Percentiles rank a stretch among this genome's conserved stretches.
phyloP scores from a whole-genome alignment of 495 filamentous ascomycete genomes.

The Aspergillus sclerotioniger region DNA sequence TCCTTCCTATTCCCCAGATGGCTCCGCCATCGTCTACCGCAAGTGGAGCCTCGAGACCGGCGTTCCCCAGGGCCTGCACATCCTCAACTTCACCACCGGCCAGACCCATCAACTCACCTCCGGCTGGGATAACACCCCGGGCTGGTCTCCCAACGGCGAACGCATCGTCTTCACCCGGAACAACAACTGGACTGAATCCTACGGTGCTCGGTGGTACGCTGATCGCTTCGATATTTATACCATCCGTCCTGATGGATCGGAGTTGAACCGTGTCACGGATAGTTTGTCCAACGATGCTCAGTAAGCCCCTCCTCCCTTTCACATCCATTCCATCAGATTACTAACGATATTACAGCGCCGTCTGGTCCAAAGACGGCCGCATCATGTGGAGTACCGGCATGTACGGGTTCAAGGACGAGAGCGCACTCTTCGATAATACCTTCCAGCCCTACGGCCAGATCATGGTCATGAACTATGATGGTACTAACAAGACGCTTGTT shows the following conservation, averaged over 20 bases:
- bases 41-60: slow-evolving; percentile 18
- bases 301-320: neutral
- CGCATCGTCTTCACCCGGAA: slow-evolving; percentile 34
- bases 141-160: slow-evolving; percentile 31
- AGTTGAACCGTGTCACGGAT: slow-evolving; percentile 31
- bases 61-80: slow-evolving; percentile 25
- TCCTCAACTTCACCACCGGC: slow-evolving; percentile 27
- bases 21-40: slow-evolving; percentile 30
- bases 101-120: slow-evolving; percentile 26
- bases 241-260: slow-evolving; percentile 35
- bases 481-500: slow-evolving; percentile 28
- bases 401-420: slow-evolving; percentile 36
- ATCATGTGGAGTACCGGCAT: slow-evolving; percentile 33
- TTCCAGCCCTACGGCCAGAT: slow-evolving; percentile 39
- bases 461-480: slow-evolving; percentile 33
- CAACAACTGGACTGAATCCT: slow-evolving; percentile 18
- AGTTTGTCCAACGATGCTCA: slow-evolving; percentile 42
- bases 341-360: slow-evolving; percentile 16
- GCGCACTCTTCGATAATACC: slow-evolving; percentile 31
- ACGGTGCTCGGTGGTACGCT: slow-evolving; percentile 1
- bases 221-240: slow-evolving; percentile 37
- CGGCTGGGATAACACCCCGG: slow-evolving; percentile 31
- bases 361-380: slow-evolving; percentile 38
- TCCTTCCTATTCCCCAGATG: slow-evolving; percentile 31
- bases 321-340: neutral